phyloP scores from a whole-genome alignment of 306 rosid species.

The Nissolia schottii region DNA sequence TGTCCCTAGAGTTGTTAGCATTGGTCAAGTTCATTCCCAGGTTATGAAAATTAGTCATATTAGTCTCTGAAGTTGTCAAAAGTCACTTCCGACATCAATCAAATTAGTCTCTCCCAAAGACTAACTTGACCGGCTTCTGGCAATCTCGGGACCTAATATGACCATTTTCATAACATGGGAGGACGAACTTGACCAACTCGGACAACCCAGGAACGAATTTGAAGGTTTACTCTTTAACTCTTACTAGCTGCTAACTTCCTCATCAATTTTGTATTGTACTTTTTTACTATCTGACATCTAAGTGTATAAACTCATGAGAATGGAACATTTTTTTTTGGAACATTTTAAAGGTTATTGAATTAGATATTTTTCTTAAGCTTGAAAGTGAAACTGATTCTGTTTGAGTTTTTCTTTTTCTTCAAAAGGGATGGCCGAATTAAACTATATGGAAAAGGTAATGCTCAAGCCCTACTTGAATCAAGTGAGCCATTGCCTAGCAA shows the following conservation, averaged over 20 bases:
- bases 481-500: slow-evolving; percentile 63
- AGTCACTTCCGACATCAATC: too few relatives aligned
- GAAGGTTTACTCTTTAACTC: too few relatives aligned
- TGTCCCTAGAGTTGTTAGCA: too few relatives aligned
- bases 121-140: too few relatives aligned
- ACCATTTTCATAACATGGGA: too few relatives aligned
- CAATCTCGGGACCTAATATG: too few relatives aligned
- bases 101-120: too few relatives aligned
- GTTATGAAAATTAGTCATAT: too few relatives aligned
- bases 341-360: neutral
- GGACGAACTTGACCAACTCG: too few relatives aligned
- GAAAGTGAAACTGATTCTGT: slow-evolving; percentile 9
- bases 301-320: neutral
- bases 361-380: neutral
- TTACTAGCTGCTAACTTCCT: neutral
- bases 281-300: neutral
- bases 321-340: neutral
- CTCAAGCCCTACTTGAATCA: slow-evolving; percentile 76
- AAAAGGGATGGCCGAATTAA: slow-evolving; percentile 83
- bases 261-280: neutral
- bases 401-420: neutral
- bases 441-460: slow-evolving; percentile 70
- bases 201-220: too few relatives aligned
- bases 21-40: too few relatives aligned
- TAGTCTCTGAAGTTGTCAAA: too few relatives aligned